Percentiles rank a stretch among this genome's conserved stretches.
Evolutionary conservation across 139 green algal species (phyloP).

Genomic region (Gonium pectorale): DNA sequence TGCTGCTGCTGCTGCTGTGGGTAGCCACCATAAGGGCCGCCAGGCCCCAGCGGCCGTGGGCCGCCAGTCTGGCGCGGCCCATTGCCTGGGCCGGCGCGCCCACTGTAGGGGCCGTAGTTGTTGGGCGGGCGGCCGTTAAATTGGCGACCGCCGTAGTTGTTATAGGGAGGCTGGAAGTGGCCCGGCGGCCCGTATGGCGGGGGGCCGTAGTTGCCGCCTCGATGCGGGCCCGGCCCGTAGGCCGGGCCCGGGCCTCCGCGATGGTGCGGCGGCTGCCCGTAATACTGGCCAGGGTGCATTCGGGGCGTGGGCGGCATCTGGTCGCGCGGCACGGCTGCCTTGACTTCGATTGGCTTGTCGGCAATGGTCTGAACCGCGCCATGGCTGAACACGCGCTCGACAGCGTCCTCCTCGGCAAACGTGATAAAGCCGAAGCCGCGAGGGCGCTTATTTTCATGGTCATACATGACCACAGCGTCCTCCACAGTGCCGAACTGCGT

Average conservation of each 20-base stretch:
- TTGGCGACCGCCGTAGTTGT: slow-evolving; percentile 13
- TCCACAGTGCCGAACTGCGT: slow-evolving; percentile 86
- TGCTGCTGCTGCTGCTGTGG: slow-evolving; percentile 41
- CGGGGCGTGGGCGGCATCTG: slow-evolving; percentile 75
- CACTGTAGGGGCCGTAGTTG: slow-evolving; percentile 22
- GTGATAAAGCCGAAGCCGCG: slow-evolving; percentile 98
- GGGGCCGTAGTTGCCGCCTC: background rate
- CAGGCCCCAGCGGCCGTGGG: background rate
- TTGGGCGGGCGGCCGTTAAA: slow-evolving; percentile 25
- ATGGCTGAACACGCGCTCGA: slow-evolving; percentile 87
- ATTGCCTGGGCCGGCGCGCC: background rate
- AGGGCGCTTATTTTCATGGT: slow-evolving; percentile 93
- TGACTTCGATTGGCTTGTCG: slow-evolving; percentile 96
- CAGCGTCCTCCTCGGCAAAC: slow-evolving; percentile 88
- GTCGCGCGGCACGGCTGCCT: slow-evolving; percentile 89
- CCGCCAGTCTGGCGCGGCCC: slow-evolving; percentile 26
- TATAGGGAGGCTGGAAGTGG: slow-evolving; percentile 22
- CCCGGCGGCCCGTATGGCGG: slow-evolving; percentile 35
- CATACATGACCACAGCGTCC: slow-evolving; percentile 96
- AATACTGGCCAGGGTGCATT: slow-evolving; percentile 35
- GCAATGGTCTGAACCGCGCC: slow-evolving; percentile 92
- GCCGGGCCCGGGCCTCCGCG: slow-evolving; percentile 8
- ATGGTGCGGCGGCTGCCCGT: slow-evolving; percentile 32
- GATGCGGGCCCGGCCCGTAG: slow-evolving; percentile 31
- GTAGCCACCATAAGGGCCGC: slow-evolving; percentile 4